Conservation (phyloP, 768 basidiomycete genomes). For the Arthromyces matolae region DNA sequence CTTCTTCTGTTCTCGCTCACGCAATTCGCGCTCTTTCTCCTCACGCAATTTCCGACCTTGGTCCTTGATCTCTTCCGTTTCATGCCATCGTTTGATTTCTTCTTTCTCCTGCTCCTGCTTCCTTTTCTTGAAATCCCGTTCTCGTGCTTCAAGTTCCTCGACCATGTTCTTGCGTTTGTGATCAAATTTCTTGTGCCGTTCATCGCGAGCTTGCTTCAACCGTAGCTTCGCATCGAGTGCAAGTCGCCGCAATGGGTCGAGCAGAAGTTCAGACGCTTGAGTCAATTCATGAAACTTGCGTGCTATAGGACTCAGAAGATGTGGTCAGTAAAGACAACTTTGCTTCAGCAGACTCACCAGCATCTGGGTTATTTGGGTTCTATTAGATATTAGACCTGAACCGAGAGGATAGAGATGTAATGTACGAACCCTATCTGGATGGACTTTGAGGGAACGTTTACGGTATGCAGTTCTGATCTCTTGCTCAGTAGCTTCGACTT, state of each 20-base stretch:
- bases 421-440: constrained; percentile 73
- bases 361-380: constrained; percentile 80
- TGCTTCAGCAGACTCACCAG: constrained; percentile 40
- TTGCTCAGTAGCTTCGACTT: constrained; percentile 63
- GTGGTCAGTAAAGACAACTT: neutral
- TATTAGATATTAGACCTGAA: no score
- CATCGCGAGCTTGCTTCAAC: constrained; percentile 60
- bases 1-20: constrained; percentile 41
- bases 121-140: constrained; percentile 72
- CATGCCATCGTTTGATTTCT: constrained; percentile 48
- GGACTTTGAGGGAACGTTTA: constrained; percentile 76
- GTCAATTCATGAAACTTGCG: constrained; percentile 84
- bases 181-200: constrained; percentile 68
- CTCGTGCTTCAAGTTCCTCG: constrained; percentile 76
- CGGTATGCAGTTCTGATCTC: constrained; percentile 81
- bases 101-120: constrained; percentile 59
- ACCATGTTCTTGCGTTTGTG: constrained; percentile 70
- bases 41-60: constrained; percentile 67
- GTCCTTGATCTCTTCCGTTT: constrained; percentile 72
- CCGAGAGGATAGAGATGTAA: neutral
- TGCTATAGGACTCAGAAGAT: constrained; percentile 32
- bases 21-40: constrained; percentile 55
- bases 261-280: constrained; percentile 73
- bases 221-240: constrained; percentile 80
- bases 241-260: constrained; percentile 74